Percentiles rank a stretch among this genome's conserved stretches.
phyloP scores from a whole-genome alignment of 441 rosid genomes.

The Adansonia gregorii region DNA sequence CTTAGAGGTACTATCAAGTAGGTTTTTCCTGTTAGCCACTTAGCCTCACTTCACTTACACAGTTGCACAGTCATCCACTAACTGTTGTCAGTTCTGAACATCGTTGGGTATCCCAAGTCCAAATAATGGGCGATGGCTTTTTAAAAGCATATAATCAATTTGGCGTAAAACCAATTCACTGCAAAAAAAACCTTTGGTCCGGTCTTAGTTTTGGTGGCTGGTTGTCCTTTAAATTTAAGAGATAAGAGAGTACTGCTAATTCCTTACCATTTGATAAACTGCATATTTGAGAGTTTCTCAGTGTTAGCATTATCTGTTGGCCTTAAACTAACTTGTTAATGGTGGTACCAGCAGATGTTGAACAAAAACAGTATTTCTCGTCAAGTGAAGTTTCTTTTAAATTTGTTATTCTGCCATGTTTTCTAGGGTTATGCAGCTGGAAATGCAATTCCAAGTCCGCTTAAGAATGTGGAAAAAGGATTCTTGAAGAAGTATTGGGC shows the following conservation, averaged over 20 bases:
- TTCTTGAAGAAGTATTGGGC: conserved; percentile 91
- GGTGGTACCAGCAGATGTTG: not conserved
- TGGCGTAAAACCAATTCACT: not conserved
- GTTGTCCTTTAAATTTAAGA: not conserved
- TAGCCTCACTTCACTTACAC: conserved; percentile 9
- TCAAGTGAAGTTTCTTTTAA: conserved; percentile 12
- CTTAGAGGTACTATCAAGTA: conserved; percentile 65
- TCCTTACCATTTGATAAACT: not conserved
- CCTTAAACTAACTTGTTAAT: not conserved
- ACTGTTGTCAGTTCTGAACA: not conserved
- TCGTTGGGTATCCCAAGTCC: not conserved
- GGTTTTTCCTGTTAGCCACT: conserved; percentile 27
- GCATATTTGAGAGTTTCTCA: not conserved
- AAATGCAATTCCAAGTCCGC: conserved; percentile 84
- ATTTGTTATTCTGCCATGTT: conserved; percentile 25
- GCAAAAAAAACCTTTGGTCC: not conserved
- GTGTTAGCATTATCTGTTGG: conserved; percentile 8
- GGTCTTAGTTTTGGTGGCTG: not conserved
- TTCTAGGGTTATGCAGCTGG: conserved; percentile 91
- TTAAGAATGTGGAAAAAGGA: conserved; percentile 83
- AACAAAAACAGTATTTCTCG: conserved; percentile 7
- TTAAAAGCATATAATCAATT: not conserved
- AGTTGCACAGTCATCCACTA: not conserved
- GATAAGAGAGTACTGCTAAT: not conserved
- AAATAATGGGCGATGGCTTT: not conserved